A percentile compares a stretch with the other conserved stretches of the same genome.
phyloP scores from a whole-genome alignment of 2,329 filamentous ascomycete species.

The Hypoxylon sp. region DNA sequence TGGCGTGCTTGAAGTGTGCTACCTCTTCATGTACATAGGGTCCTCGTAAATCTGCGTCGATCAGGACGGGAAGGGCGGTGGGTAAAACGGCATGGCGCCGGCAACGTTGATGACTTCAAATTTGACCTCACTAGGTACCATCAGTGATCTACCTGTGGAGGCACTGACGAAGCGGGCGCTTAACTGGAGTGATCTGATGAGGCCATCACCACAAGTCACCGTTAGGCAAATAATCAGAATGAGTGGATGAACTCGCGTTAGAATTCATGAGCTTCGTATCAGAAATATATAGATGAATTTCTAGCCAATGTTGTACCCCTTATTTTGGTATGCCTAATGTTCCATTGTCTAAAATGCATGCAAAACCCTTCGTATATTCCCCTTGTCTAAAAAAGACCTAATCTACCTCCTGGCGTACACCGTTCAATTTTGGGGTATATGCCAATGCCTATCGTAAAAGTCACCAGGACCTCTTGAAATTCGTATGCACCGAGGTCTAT shows the following conservation, averaged over 20 bases:
- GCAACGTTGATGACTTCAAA: no score
- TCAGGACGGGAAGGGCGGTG: not conserved
- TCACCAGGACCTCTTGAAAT: conserved; percentile 13
- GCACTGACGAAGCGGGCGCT: no score
- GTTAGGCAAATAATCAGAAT: no score
- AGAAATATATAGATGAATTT: not conserved
- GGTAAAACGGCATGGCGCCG: no score
- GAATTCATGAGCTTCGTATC: no score
- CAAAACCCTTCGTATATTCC: conserved; percentile 15
- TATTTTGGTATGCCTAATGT: conserved; percentile 8
- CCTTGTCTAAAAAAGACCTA: conserved; percentile 5
- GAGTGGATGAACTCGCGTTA: no score
- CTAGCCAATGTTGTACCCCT: conserved; percentile 12
- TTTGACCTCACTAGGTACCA: no score
- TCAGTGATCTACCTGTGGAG: no score
- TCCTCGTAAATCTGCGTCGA: no score
- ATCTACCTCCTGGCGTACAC: conserved; percentile 5
- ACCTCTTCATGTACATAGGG: not conserved
- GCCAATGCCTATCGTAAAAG: conserved; percentile 24
- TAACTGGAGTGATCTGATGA: no score
- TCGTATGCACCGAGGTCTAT: conserved; percentile 26
- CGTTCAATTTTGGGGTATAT: conserved; percentile 7
- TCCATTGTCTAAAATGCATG: conserved; percentile 12
- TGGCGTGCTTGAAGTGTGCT: not conserved
- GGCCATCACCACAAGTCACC: no score